Evolutionary conservation across 495 filamentous ascomycete genomes (phyloP), one percentile per base, ranked within the genome.

Genomic region (Venustampulla echinocandica): DNA sequence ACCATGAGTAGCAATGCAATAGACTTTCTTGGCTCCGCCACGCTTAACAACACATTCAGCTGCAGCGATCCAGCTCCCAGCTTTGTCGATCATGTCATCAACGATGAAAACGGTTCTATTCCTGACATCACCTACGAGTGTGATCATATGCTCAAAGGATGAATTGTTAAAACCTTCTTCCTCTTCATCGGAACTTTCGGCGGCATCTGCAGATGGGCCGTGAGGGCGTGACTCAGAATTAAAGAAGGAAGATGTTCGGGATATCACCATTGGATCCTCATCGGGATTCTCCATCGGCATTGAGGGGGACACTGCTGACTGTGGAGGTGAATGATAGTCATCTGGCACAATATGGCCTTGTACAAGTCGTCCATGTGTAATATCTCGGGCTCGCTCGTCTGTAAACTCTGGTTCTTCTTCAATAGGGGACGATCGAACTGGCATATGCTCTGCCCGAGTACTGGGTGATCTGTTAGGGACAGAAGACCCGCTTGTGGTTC

Each of bases 11-110:
- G 93, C 92, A 67, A 98, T 94, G 66, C 87, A 94, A 64, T 96
- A 96, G 33, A 98, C 92, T 63, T 85, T 88, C 61, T 86, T 89
- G 4, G 93, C 92, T 37, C 78, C 80, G 53, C 90, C 92, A 50
- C 86, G 75, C 73, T 95, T 95, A 44, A 93, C 85, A 1, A 95
- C 90, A 6, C 90, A 95, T 69, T 98, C 92, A 9, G 92, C 92
- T n/a, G 92, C 92, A 7, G 90, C 92, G 55, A 97, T 92, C 92
- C 92, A 98, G 15, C 87, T 93, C 17, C 86, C 87, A 21, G 87
- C 80, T 64, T 94, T 95, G 69, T 98, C 92, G 55, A 98, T 96
- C 85, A 98, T 95, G 64, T 98, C 92, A 68, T 98, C 92, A 39
- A 98, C 83, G 49, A 98, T 84, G 63, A 98, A 82, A 28, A 96